A percentile compares a stretch with the other conserved stretches of the same genome.
phyloP scores from a whole-genome alignment of 805 yeast genomes.

The Yarrowia bubula region DNA sequence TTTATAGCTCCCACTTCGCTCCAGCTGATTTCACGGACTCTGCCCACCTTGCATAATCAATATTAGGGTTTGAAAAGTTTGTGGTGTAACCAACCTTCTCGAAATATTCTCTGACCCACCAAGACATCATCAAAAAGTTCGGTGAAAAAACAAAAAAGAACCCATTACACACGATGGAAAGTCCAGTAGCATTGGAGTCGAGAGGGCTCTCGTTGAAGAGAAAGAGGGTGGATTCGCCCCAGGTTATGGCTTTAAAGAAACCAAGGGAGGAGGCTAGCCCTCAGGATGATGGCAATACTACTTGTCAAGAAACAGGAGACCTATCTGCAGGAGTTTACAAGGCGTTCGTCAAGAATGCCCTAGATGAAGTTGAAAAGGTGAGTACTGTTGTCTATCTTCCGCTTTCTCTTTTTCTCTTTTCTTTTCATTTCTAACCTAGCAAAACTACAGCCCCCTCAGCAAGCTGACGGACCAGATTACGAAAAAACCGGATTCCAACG shows the following conservation, averaged over 20 bases:
- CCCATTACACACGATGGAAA: conserved; percentile 16
- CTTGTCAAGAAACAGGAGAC: not conserved
- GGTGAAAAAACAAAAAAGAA: not conserved
- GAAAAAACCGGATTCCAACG: conserved; percentile 52
- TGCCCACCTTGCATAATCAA: conserved; percentile 23
- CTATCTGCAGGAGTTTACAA: conserved; percentile 31
- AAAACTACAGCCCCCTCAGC: conserved; percentile 56
- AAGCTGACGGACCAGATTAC: conserved; percentile 58
- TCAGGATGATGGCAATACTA: conserved; percentile 10
- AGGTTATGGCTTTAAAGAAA: conserved; percentile 19
- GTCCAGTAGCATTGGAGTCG: conserved; percentile 27
- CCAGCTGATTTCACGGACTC: not conserved
- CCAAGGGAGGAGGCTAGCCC: conserved; percentile 22
- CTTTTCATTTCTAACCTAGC: conserved; percentile 33
- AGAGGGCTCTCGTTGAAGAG: conserved; percentile 26
- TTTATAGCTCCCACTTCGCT: too few species aligned
- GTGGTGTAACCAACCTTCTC: not conserved
- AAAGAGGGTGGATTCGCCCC: conserved; percentile 24
- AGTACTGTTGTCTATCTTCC: conserved; percentile 32
- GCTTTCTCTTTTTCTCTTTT: not conserved
- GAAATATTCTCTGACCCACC: not conserved
- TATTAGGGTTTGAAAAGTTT: conserved; percentile 22
- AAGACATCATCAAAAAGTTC: not conserved
- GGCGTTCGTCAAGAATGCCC: conserved; percentile 59
- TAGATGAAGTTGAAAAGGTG: conserved; percentile 64